These are phyloP conservation scores for Helichrysum umbraculigerum DNA, from an alignment of 129 eudicot genomes.

Conservation along the genomic window DNA sequence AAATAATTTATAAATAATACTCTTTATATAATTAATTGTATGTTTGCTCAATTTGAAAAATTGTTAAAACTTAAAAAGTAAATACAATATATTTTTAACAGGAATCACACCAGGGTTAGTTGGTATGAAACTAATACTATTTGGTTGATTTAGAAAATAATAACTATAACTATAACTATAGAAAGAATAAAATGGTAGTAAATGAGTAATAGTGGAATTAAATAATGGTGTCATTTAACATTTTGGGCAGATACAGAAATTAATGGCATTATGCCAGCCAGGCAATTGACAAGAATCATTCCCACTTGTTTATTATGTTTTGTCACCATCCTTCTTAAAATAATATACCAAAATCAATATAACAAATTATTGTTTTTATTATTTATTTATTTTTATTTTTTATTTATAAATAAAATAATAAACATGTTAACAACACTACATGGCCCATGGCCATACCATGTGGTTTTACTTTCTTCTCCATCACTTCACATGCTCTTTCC, in stretches of 20 bases:
- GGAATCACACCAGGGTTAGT: no score
- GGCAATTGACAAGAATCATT: constrained; percentile 23
- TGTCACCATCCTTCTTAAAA: constrained; percentile 9
- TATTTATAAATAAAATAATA: background rate
- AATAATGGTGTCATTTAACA: constrained; percentile 18
- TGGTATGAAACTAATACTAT: no score
- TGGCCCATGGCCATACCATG: constrained; percentile 23
- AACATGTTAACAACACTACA: constrained; percentile 18
- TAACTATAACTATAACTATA: background rate
- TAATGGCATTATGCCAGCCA: constrained; percentile 31
- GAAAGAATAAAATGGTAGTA: background rate
- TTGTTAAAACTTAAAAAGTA: no score
- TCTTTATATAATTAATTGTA: no score
- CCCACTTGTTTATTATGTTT: constrained; percentile 25
- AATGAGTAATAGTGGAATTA: background rate
- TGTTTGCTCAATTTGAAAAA: no score
- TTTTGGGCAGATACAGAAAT: constrained; percentile 13
- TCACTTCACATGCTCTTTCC: constrained; percentile 26
- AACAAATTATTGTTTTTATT: no score
- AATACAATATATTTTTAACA: no score
- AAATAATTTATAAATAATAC: no score
- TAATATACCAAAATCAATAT: background rate
- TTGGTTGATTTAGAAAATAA: background rate
- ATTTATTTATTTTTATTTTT: background rate
- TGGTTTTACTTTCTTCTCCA: constrained; percentile 22